Evolutionary conservation across 805 yeast species (phyloP).

Genomic region (Schizosaccharomyces lindneri): DNA sequence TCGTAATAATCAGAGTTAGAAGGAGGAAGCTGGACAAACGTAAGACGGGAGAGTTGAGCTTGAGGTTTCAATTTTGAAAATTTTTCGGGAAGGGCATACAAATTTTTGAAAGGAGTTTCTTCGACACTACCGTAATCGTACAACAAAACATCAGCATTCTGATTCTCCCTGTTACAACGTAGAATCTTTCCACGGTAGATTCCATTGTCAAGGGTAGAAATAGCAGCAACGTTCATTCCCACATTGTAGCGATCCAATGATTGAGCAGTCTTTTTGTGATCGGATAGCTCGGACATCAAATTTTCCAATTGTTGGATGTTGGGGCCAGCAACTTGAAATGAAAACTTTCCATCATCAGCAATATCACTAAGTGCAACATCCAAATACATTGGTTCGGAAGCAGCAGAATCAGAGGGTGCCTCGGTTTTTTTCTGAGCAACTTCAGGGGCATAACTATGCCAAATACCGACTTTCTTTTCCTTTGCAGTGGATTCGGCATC

Average conservation of each 20-base stretch:
- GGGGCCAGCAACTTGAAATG: constrained; percentile 1
- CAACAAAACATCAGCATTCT: not conserved
- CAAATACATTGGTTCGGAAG: constrained; percentile 12
- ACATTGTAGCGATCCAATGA: not conserved
- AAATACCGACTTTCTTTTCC: constrained; percentile 30
- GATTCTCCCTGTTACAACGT: constrained; percentile 1
- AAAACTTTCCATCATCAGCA: constrained; percentile 11
- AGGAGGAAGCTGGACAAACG: constrained; percentile 6
- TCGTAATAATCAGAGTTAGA: constrained; percentile 7
- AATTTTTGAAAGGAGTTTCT: not conserved
- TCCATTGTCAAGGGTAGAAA: constrained; percentile 1
- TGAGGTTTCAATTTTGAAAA: constrained; percentile 7
- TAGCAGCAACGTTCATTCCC: not conserved
- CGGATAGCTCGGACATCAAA: not conserved
- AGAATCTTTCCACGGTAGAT: constrained; percentile 2
- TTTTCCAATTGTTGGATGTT: not conserved
- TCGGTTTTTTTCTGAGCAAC: not conserved
- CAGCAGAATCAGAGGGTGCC: constrained; percentile 4
- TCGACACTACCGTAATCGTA: constrained; percentile 4
- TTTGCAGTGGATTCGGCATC: constrained; percentile 43
- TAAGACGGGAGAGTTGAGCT: constrained; percentile 6
- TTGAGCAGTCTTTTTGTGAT: too few relatives aligned
- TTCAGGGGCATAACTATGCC: constrained; percentile 33
- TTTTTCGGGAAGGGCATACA: not conserved
- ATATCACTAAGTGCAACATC: constrained; percentile 15